Base-by-base conservation (phyloP, 1,139 yeast species). In the Hemisphaericaspora lyxosophila region DNA sequence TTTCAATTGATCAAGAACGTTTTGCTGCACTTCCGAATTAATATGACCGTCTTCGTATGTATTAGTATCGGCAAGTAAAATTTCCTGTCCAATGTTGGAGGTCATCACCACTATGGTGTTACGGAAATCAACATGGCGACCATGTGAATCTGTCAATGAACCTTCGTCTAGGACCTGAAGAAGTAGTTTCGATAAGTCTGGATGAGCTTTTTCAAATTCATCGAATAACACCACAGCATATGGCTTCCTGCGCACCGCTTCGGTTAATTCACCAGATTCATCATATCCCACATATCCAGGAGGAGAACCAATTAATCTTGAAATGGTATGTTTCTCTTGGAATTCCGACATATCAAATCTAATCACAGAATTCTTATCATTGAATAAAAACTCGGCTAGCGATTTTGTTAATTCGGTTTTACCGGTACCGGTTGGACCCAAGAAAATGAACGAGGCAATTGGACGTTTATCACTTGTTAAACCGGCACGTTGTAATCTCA, bases 361-460 rank as follows among this genome's bases (percentile, higher is more conserved):
- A 24, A 89, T 79, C 20, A 92, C 90, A 5, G 96, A 78, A 33
- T 80, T 74, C 52, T 86, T 89, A 59, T 90, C 92, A 55, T 89
- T 92, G 62, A 92, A 92, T 50, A 92, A 65, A 52, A 92, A 92
- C 52, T 88, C 89, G 1, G 97, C 96, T 43, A 92, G 74, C 0
- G 94, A 81, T 60, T 92, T 92, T 6, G 97, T 89, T 39, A 92
- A 73, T 59, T 90, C 97, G 0, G 98, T 92, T 62, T 92, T 92
- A 64, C 98, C 98, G 0, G 97, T 90, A 64, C 98, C 98, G 0
- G 97, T 90, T 29, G 97, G 97, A 14, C 98, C 98, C 48, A 92
- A 70, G 61, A 92, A 92, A 83, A 92, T 83, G 60, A 92, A 92
- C 40, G 95, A 85, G 2, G 97, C 97, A 54, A 90, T 90, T 3